Evolutionary conservation across 805 yeast species (phyloP).

Genomic region (Spathaspora gorwiae): DNA sequence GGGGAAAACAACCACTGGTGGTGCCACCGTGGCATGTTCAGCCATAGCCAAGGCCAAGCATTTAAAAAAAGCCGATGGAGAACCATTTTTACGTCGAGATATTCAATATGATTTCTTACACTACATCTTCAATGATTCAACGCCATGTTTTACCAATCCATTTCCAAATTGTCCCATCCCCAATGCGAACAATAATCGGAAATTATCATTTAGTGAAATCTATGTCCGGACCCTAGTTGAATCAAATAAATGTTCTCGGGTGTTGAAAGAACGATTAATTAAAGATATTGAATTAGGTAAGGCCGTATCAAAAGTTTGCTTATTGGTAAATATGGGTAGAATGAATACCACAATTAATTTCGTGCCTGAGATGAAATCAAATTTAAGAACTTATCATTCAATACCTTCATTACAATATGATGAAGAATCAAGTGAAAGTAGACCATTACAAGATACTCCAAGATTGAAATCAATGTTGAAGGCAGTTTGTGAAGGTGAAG

Average conservation of each 20-base stretch:
- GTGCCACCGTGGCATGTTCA: not conserved
- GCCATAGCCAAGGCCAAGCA: not conserved
- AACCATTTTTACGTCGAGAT: slow-evolving; percentile 84
- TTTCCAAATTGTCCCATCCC: slow-evolving; percentile 41
- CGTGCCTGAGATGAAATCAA: slow-evolving; percentile 93
- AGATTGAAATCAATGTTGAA: slow-evolving; percentile 84
- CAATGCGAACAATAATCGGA: slow-evolving; percentile 34
- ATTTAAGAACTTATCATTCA: slow-evolving; percentile 87
- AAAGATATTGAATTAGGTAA: slow-evolving; percentile 58
- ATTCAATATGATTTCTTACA: slow-evolving; percentile 78
- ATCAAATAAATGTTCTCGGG: slow-evolving; percentile 76
- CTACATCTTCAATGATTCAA: slow-evolving; percentile 57
- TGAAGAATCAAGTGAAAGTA: slow-evolving; percentile 44
- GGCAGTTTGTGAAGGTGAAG: slow-evolving; percentile 72
- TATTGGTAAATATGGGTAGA: slow-evolving; percentile 86
- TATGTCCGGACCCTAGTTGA: slow-evolving; percentile 79
- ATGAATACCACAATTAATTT: slow-evolving; percentile 93
- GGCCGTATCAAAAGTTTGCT: slow-evolving; percentile 74
- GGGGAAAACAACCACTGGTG: slow-evolving; percentile 2
- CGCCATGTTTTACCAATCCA: slow-evolving; percentile 64
- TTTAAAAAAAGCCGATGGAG: slow-evolving; percentile 86
- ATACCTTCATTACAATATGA: slow-evolving; percentile 83
- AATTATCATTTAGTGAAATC: slow-evolving; percentile 75
- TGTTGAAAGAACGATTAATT: slow-evolving; percentile 71
- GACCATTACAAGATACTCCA: slow-evolving; percentile 92